Evolutionary conservation across 345 rosid species (phyloP), one percentile per base, ranked within the genome.

Genomic region (Salix koriyanagi): DNA sequence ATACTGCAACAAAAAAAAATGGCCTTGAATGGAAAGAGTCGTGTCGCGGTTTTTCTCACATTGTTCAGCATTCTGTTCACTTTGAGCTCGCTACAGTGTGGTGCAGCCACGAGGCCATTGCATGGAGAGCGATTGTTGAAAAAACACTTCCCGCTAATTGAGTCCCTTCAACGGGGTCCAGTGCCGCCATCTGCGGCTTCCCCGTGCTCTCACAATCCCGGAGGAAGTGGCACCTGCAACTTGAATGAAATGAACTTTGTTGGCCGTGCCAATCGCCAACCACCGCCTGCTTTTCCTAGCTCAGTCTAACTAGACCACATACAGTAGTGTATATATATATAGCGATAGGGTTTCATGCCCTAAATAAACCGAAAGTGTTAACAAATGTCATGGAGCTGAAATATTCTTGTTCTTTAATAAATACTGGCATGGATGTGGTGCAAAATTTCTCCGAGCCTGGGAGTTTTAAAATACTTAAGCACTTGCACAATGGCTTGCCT

Each of bases 171-270:
- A 4, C 72, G n/a, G 60, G 88, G 77, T 7, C 77, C 81, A 0
- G 77, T 69, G 54, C 54, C 85, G 0, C 81, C 86, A 1, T 39
- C 72, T 1, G 5, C 2, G 2, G 65, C 74, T 30, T 71, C 81
- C 26, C 65, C 81, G 14, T 75, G 85, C 82, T 28, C 78, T 2
- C 2, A 77, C 74, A 78, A 73, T 56, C 78, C 81, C 0, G 77
- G 67, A 11, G 76, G 76, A 2, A 6, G 16, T 4, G 78, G 82
- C 54, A 4, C 16, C 36, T 60, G 77, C 69, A 9, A 13, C 1
- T 32, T 75, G 74, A 61, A 32, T 10, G 65, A 25, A 42, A 79
- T 72, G 77, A 84, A 84, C 77, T 77, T 72, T 9, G 87, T 79
- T 36, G 84, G 83, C 75, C 79, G n/a, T 19, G 23, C 41, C 78